These are phyloP conservation scores for Daedaleopsis nitida DNA, from an alignment of 768 basidiomycete species.

Conservation along the genomic window DNA sequence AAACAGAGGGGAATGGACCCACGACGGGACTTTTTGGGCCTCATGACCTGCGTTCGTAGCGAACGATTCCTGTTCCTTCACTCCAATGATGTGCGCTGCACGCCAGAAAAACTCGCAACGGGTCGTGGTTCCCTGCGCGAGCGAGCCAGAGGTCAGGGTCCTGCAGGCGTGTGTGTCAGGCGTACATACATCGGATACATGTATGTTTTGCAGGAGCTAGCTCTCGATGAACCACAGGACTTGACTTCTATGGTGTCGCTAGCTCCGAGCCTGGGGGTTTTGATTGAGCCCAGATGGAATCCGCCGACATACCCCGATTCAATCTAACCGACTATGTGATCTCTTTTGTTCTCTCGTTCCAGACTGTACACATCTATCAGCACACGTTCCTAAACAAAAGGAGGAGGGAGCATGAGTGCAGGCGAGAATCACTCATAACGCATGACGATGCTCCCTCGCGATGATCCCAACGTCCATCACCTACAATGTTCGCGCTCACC, in stretches of 20 bases:
- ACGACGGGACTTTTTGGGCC: slow-evolving; percentile 13
- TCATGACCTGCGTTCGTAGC: slow-evolving; percentile 7
- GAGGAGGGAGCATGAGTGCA: not conserved
- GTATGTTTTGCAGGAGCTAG: not conserved
- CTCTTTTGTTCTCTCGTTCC: slow-evolving; percentile 18
- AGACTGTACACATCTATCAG: slow-evolving; percentile 2
- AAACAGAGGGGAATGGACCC: not conserved
- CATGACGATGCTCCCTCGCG: slow-evolving; percentile 7
- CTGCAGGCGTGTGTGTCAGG: not conserved
- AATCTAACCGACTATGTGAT: slow-evolving; percentile 5
- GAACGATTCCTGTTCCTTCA: not conserved
- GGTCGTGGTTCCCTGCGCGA: not conserved
- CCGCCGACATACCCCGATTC: slow-evolving; percentile 1
- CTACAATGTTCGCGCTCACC: slow-evolving; percentile 3
- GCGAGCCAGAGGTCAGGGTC: not conserved
- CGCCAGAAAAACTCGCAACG: not conserved
- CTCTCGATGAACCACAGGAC: slow-evolving; percentile 11
- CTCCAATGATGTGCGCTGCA: not conserved
- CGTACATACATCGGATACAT: not conserved
- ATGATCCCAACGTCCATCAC: slow-evolving; percentile 6
- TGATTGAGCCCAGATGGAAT: not conserved
- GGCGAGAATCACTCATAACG: slow-evolving; percentile 15
- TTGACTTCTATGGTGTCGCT: slow-evolving; percentile 8
- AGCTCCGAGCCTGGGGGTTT: too few relatives aligned
- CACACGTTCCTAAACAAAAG: slow-evolving; percentile 12